Evolutionary conservation across 768 basidiomycete species (phyloP).

Genomic region (Brasilioporus rufonigricans): DNA sequence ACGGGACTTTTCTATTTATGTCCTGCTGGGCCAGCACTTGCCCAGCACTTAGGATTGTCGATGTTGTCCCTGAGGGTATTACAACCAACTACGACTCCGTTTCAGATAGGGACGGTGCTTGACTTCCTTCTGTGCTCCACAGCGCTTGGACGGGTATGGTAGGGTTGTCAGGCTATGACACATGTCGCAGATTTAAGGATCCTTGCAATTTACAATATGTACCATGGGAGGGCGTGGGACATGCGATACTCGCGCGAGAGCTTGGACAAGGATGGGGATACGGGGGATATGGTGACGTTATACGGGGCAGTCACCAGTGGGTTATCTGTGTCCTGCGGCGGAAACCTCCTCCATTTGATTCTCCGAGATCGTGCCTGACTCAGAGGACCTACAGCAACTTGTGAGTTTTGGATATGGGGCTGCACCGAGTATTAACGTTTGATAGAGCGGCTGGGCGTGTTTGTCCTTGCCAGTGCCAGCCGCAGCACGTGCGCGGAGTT

Average conservation of each 20-base stretch:
- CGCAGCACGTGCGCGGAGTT: not conserved
- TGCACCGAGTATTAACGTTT: not conserved
- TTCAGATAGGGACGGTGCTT: too few relatives aligned
- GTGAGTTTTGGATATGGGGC: not conserved
- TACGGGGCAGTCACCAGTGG: not conserved
- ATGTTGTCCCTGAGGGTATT: too few relatives aligned
- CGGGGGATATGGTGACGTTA: not conserved
- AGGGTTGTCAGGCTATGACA: not conserved
- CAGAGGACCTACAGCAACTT: not conserved
- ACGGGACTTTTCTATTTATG: too few relatives aligned
- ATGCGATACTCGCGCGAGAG: slow-evolving; percentile 5
- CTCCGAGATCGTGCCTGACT: not conserved
- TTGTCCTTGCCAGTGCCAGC: slow-evolving; percentile 13
- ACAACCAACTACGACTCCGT: too few relatives aligned
- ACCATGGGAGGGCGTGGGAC: not conserved
- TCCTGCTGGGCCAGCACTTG: too few relatives aligned
- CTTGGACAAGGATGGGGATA: not conserved
- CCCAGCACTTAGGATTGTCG: too few relatives aligned
- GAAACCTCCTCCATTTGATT: not conserved
- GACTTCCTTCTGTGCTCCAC: too few relatives aligned
- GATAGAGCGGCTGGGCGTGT: slow-evolving; percentile 4
- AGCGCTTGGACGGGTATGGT: not conserved
- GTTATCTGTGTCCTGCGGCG: not conserved
- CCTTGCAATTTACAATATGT: not conserved
- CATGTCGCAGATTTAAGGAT: not conserved